These are phyloP conservation scores for Xylaria palmicola DNA, from an alignment of 495 filamentous ascomycete genomes.

Conservation along the genomic window DNA sequence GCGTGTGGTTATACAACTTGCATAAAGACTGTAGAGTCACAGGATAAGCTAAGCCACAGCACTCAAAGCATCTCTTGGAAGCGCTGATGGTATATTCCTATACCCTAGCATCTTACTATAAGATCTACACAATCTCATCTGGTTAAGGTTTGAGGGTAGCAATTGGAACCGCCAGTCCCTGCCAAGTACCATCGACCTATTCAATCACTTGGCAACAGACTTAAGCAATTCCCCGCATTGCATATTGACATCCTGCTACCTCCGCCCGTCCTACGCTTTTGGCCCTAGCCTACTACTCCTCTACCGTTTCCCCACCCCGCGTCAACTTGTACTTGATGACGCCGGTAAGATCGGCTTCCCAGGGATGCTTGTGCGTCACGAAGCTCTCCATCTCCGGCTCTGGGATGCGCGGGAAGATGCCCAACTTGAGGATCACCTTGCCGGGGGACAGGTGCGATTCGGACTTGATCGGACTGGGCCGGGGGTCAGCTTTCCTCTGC, in stretches of 20 bases:
- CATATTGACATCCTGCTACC: too few species aligned
- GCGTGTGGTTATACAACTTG: too few species aligned
- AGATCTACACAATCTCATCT: background rate
- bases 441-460: conserved; percentile 26
- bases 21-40: too few species aligned
- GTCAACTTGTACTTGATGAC: conserved; percentile 2
- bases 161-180: background rate
- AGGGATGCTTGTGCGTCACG: conserved; percentile 31
- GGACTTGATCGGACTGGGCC: conserved; percentile 37
- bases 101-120: background rate
- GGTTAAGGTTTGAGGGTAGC: background rate
- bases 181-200: background rate
- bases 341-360: conserved; percentile 22
- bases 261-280: too few species aligned
- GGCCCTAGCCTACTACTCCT: background rate
- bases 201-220: background rate
- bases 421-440: conserved; percentile 43
- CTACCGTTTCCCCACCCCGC: conserved; percentile 3
- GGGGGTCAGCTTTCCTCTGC: background rate
- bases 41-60: too few species aligned
- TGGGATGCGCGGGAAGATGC: conserved; percentile 44
- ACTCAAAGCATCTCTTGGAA: too few species aligned
- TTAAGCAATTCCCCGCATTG: background rate
- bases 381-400: conserved; percentile 41
- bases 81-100: too few species aligned